These are phyloP conservation scores for Suillus discolor DNA, from an alignment of 768 basidiomycete genomes.

Conservation along the genomic window DNA sequence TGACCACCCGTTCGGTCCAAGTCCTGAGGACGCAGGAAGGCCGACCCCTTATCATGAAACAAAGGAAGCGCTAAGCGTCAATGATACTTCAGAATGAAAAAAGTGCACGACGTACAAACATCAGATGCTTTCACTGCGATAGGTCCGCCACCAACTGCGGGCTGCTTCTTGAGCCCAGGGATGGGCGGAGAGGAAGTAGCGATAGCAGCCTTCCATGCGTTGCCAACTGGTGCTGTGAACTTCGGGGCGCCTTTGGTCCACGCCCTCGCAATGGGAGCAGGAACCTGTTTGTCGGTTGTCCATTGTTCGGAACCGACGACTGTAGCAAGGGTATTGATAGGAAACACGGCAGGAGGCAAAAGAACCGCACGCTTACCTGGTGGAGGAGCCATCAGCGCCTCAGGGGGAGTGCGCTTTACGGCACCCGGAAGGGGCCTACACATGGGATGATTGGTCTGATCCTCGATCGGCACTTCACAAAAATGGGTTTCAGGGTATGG, in stretches of 20 bases:
- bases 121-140: constrained; percentile 28
- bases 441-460: constrained; percentile 38
- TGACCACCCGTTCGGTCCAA: constrained; percentile 18
- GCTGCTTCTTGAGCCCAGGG: constrained; percentile 14
- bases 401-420: constrained; percentile 27
- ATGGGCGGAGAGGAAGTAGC: constrained; percentile 11
- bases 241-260: constrained; percentile 24
- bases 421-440: constrained; percentile 47
- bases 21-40: not conserved
- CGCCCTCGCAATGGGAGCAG: constrained; percentile 7
- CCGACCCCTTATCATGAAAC: constrained; percentile 1
- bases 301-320: constrained; percentile 33
- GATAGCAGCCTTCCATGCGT: constrained; percentile 16
- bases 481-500: constrained; percentile 44
- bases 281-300: constrained; percentile 21
- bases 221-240: constrained; percentile 25
- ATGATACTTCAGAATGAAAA: not conserved
- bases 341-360: constrained; percentile 11
- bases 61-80: not conserved
- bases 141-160: constrained; percentile 31
- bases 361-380: constrained; percentile 31
- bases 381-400: constrained; percentile 25
- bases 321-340: constrained; percentile 15
- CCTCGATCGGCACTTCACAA: constrained; percentile 43
- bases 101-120: constrained; percentile 26